These are phyloP conservation scores for Pythium graminicola DNA, from an alignment of 352 stramenopile species.

Conservation along the genomic window DNA sequence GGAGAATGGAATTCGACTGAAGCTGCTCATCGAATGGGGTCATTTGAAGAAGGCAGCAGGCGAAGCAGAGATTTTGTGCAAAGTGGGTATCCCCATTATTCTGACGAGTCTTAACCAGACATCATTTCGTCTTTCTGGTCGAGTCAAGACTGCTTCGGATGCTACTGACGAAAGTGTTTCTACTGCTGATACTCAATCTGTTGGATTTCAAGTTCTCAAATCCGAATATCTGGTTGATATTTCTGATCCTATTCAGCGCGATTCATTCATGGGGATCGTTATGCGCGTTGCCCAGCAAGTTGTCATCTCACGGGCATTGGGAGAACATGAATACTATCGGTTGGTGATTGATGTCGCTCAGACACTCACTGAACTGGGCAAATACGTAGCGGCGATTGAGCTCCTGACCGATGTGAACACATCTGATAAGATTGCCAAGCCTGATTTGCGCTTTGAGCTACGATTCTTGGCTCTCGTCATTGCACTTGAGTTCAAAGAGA, in stretches of 20 bases:
- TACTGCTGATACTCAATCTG: conserved; percentile 48
- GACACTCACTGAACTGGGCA: conserved; percentile 71
- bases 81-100: conserved; percentile 80
- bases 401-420: conserved; percentile 83
- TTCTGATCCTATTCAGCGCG: conserved; percentile 54
- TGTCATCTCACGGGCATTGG: conserved; percentile 64
- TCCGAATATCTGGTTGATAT: conserved; percentile 82
- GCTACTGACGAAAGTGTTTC: conserved; percentile 51
- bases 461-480: conserved; percentile 81
- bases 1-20: conserved; percentile 78
- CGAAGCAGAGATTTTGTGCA: conserved; percentile 67
- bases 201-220: conserved; percentile 75
- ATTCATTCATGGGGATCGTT: conserved; percentile 82
- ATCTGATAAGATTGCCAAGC: conserved; percentile 74
- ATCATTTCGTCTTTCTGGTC: conserved; percentile 58
- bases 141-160: conserved; percentile 49
- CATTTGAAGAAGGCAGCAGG: conserved; percentile 65
- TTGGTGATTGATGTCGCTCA: conserved; percentile 75
- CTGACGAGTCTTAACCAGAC: conserved; percentile 76
- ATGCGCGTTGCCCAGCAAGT: conserved; percentile 81
- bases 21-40: conserved; percentile 71
- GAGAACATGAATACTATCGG: conserved; percentile 67
- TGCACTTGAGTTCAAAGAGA: conserved; percentile 77
- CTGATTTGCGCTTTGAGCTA: conserved; percentile 66
- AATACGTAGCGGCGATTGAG: conserved; percentile 80